A percentile compares a stretch with the other conserved stretches of the same genome.
Evolutionary conservation across 169 alveolate species (phyloP).

Genomic region (Amoebophrya sp.): DNA sequence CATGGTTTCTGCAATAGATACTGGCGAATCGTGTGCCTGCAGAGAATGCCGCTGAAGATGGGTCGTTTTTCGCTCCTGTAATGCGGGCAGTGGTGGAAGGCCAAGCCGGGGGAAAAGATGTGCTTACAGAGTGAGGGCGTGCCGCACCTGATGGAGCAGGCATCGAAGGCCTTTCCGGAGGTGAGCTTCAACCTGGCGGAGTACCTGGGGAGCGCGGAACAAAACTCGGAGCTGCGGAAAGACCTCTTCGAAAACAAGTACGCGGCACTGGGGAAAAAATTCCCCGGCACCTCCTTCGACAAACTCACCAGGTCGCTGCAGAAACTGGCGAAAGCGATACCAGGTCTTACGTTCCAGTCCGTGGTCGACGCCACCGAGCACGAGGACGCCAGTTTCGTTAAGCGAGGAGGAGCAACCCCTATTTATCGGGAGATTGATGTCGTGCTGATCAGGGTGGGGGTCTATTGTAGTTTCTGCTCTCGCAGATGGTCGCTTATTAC

Average conservation of each 20-base stretch:
- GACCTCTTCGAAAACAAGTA: not conserved
- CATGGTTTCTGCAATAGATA: too few relatives aligned
- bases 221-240: not conserved
- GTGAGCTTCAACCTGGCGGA: not conserved
- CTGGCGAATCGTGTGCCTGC: too few relatives aligned
- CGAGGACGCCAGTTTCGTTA: too few relatives aligned
- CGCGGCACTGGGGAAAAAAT: not conserved
- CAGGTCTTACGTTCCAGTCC: too few relatives aligned
- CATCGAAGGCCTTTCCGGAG: not conserved
- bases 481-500: too few relatives aligned
- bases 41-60: too few relatives aligned
- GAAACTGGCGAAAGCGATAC: not conserved
- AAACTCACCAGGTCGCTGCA: not conserved
- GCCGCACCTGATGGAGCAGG: not conserved
- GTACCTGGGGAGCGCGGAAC: not conserved
- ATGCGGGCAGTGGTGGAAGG: constrained; percentile 4
- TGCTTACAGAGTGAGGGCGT: not conserved
- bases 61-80: too few relatives aligned
- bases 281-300: not conserved
- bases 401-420: too few relatives aligned
- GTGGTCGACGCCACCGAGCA: too few relatives aligned
- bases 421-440: too few relatives aligned
- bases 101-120: not conserved
- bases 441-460: too few relatives aligned
- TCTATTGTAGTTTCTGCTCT: too few relatives aligned